Evolutionary conservation across 352 stramenopile genomes (phyloP), one percentile per base, ranked within the genome.

Genomic region (Phytophthora quininea): DNA sequence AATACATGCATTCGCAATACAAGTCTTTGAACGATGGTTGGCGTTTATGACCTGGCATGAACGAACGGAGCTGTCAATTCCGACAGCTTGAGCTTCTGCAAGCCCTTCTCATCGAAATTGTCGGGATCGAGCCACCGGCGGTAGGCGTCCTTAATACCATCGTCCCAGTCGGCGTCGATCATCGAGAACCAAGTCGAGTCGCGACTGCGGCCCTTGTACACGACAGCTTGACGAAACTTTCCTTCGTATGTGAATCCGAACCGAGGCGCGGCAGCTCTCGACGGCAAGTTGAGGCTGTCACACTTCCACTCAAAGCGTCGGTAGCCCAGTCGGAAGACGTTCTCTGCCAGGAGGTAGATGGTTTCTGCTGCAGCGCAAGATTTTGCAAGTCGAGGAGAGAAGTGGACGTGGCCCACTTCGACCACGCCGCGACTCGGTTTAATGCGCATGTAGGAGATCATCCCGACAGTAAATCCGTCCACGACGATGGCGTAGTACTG

Each of bases 151-250:
- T 69, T 58, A 40, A 71, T 35, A 6, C 51, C 66, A 14, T 35
- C 24, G 24, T 61, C 45, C 64, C 64, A 72, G 24, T 71, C 64
- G 0, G 5, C 1, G 9, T 71, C 64, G n/a, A 67, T 67, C 35
- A 67, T 62, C 1, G 64, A 58, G 64, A 71, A 71, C 50, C 64
- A 71, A 10, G 42, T 58, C 11, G 63, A 67, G n/a, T 71, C 56
- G 40, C 63, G 50, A 15, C 14, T 65, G 37, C 42, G 56, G 1
- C 57, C 56, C 11, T 66, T 71, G 56, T 58, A 62, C 19, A 56
- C 55, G 12, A 58, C 30, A 27, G 52, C 40, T 46, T 71, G 64
- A 7, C 57, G 64, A 32, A 71, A 71, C 12, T 29, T 40, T 15
- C 64, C 64, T 27, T 71, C 57, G 29, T 54, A 67, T 11, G 57